Evolutionary conservation across 164 flowering plant species (phyloP), one percentile per base, ranked within the genome.

Genomic region (Macadamia tetraphylla): DNA sequence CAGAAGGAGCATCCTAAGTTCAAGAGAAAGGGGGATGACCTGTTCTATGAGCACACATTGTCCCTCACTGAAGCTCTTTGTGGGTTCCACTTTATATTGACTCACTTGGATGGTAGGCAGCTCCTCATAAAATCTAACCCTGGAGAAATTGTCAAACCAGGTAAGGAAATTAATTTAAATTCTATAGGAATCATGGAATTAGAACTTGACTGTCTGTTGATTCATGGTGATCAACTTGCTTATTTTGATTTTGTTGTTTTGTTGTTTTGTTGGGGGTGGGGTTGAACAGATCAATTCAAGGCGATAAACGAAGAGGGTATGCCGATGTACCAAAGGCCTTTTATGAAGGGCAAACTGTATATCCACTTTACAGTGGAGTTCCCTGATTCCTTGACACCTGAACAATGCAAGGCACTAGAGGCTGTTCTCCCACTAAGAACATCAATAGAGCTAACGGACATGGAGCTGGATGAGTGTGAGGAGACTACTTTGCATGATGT

Each of bases 221-320:
- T 1, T 11, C 51, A 46, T 46, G 12, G 9, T 46, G 51, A 6
- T 46, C 13, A 9, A 46, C 51, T 46, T 46, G 12, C 13, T 46
- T 1, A 9, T 53, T 53, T 6, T 5, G 23, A 23, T 23, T 23
- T 23, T 23, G 23, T 23, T 23, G 23, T n/a, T n/a, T n/a, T n/a
- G n/a, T n/a, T n/a, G 8, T 49, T 49, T 2, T 49, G 53, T 0
- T 49, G 2, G 11, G 53, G 15, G 8, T 49, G 53, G 15, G 14
- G 11, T 23, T 23, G 23, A 23, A 23, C 53, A 85, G 91, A 82
- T 42, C 85, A 81, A 75, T 85, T 67, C 76, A 87, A 85, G 81
- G 91, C 86, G 4, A 81, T 87, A 42, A 83, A 83, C 65, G 89
- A 87, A 67, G 91, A 87, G 60, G 91, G 91, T 3, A 87, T 87